These are phyloP conservation scores for Hirsutella rhossiliensis DNA, from an alignment of 2,329 filamentous ascomycete species.

Conservation along the genomic window DNA sequence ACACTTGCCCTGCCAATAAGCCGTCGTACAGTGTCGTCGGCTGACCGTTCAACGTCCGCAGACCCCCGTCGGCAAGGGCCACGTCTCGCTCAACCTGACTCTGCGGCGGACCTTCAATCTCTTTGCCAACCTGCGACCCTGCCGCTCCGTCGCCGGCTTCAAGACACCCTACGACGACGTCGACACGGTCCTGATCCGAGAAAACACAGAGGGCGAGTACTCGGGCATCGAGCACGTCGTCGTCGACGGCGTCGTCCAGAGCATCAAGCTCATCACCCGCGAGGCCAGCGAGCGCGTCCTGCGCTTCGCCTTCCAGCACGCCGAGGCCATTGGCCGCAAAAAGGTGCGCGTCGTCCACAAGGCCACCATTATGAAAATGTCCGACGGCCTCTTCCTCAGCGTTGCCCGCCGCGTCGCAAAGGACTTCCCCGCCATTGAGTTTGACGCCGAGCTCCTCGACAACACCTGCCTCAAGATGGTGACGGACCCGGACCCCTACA, in stretches of 20 bases:
- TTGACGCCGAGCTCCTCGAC: constrained; percentile 95
- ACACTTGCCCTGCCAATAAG: constrained; percentile 23
- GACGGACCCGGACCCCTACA: constrained; percentile 90
- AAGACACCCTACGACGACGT: constrained; percentile 98
- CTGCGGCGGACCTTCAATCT: constrained; percentile 99
- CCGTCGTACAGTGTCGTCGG: neutral
- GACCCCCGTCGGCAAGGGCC: constrained; percentile 96
- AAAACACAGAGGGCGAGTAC: constrained; percentile 99
- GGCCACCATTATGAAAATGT: constrained; percentile 99
- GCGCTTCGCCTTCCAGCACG: constrained; percentile 97
- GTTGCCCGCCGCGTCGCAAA: constrained; percentile 77
- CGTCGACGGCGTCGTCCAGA: constrained; percentile 95
- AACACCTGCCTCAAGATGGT: constrained; percentile 99
- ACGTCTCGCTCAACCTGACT: constrained; percentile 97
- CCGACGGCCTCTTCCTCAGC: constrained; percentile 92
- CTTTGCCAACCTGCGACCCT: constrained; percentile 97
- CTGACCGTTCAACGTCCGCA: constrained; percentile 18
- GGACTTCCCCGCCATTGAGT: constrained; percentile 92
- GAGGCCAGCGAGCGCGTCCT: constrained; percentile 92
- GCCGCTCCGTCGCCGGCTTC: constrained; percentile 92
- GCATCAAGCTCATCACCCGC: constrained; percentile 97
- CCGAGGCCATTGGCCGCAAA: constrained; percentile 80
- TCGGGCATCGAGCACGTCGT: constrained; percentile 98
- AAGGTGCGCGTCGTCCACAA: constrained; percentile 99
- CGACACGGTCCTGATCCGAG: constrained; percentile 93